A percentile compares a stretch with the other conserved stretches of the same genome.
These are phyloP conservation scores for Withania somnifera DNA, from an alignment of 305 asterid species.

Conservation along the genomic window DNA sequence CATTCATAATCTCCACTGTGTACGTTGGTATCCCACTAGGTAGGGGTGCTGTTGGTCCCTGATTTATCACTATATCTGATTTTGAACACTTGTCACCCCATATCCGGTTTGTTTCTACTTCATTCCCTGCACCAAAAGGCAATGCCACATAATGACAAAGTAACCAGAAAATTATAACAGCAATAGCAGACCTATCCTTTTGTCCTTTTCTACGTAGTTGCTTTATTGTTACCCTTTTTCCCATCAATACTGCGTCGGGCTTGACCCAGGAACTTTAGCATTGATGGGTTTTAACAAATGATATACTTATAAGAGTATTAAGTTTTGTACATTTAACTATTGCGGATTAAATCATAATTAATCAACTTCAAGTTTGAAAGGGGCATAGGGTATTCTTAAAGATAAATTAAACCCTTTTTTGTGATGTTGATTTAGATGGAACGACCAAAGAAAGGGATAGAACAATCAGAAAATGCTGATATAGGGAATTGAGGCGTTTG, in stretches of 20 bases:
- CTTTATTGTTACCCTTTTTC: not conserved
- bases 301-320: too few species aligned
- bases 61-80: slow-evolving; percentile 63
- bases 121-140: slow-evolving; percentile 7
- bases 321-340: too few species aligned
- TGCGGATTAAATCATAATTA: not conserved
- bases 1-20: slow-evolving; percentile 81
- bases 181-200: not conserved
- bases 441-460: slow-evolving; percentile 1
- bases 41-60: slow-evolving; percentile 63
- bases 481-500: slow-evolving; percentile 10
- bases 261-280: not conserved
- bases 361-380: not conserved
- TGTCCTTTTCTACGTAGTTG: not conserved
- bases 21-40: slow-evolving; percentile 84
- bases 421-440: not conserved
- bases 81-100: slow-evolving; percentile 66
- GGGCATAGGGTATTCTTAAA: not conserved
- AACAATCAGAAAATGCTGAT: not conserved
- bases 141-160: slow-evolving; percentile 5
- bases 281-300: not conserved
- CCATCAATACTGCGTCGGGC: not conserved
- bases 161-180: not conserved
- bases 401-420: not conserved
- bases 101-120: slow-evolving; percentile 54